Conservation (phyloP, 73 alveolate species). For the Tetrahymena thermophila region DNA sequence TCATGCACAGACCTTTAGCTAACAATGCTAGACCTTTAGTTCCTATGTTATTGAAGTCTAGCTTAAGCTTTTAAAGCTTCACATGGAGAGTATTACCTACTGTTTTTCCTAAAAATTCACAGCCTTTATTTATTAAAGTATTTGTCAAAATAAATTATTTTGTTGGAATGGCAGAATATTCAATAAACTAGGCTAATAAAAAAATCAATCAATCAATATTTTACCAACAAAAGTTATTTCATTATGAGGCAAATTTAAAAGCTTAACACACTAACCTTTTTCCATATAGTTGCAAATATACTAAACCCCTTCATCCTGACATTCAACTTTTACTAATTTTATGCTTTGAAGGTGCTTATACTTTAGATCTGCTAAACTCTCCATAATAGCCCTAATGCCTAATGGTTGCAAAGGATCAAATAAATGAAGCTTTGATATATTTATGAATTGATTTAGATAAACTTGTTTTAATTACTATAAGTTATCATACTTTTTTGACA, state of each 20-base stretch:
- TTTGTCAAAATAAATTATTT: no score
- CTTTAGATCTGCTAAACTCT: conserved; percentile 33
- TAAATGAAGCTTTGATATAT: conserved; percentile 9
- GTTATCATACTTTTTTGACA: conserved; percentile 11
- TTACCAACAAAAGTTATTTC: conserved; percentile 17
- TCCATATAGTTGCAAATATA: conserved; percentile 25
- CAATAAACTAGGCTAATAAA: no score
- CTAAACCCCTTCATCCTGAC: conserved; percentile 33
- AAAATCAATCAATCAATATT: background rate
- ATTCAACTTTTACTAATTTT: conserved; percentile 25
- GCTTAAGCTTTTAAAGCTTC: conserved; percentile 7
- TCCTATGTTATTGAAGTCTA: conserved; percentile 30
- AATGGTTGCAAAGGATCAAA: conserved; percentile 28
- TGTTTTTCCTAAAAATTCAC: conserved; percentile 32
- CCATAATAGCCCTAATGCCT: conserved; percentile 33
- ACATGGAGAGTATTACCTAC: conserved; percentile 25
- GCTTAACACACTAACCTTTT: conserved; percentile 23
- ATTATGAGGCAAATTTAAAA: conserved; percentile 35
- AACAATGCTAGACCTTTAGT: conserved; percentile 25
- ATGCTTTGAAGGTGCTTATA: conserved; percentile 30
- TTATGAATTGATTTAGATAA: background rate
- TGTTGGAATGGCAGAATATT: no score
- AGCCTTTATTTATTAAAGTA: background rate
- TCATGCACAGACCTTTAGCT: conserved; percentile 32
- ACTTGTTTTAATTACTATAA: background rate